Evolutionary conservation across 139 green algal species (phyloP).

Genomic region (Coelastrella sp.): DNA sequence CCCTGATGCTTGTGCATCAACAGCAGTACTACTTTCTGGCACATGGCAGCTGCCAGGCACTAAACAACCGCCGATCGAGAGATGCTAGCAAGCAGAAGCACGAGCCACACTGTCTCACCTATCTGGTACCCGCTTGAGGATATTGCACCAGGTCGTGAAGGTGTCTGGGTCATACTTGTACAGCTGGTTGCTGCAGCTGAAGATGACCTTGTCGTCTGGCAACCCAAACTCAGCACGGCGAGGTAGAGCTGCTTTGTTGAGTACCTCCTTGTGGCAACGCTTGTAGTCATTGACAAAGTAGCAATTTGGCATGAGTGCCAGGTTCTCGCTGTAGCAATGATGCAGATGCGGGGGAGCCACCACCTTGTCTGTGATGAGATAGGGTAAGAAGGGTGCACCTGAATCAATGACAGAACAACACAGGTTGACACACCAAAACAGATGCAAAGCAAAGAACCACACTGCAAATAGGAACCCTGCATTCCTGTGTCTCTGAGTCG

Average conservation of each 20-base stretch:
- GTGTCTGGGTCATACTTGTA: conserved; percentile 95
- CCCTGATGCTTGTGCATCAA: not conserved
- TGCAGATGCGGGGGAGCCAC: conserved; percentile 66
- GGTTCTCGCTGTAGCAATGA: conserved; percentile 86
- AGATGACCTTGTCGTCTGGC: conserved; percentile 85
- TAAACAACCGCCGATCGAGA: too few species aligned
- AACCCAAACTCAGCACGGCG: conserved; percentile 69
- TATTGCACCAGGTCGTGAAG: conserved; percentile 84
- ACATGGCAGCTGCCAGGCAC: not conserved
- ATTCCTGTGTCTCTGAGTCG: too few species aligned
- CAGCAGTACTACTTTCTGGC: not conserved
- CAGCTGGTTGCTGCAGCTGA: conserved; percentile 88
- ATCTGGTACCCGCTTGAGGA: conserved; percentile 78
- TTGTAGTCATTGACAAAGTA: conserved; percentile 98
- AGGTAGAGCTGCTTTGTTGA: conserved; percentile 62
- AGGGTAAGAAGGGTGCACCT: conserved; percentile 85
- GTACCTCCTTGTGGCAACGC: conserved; percentile 69
- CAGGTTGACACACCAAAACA: too few species aligned
- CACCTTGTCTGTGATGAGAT: conserved; percentile 88
- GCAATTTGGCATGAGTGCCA: conserved; percentile 90
- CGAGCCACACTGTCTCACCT: too few species aligned
- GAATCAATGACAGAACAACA: not conserved
- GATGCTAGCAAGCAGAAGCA: not conserved
- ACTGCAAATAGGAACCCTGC: too few species aligned
- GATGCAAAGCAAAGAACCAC: too few species aligned